Evolutionary conservation across 164 flowering plant genomes (phyloP).

Genomic region (Kalanchoe fedtschenkoi): DNA sequence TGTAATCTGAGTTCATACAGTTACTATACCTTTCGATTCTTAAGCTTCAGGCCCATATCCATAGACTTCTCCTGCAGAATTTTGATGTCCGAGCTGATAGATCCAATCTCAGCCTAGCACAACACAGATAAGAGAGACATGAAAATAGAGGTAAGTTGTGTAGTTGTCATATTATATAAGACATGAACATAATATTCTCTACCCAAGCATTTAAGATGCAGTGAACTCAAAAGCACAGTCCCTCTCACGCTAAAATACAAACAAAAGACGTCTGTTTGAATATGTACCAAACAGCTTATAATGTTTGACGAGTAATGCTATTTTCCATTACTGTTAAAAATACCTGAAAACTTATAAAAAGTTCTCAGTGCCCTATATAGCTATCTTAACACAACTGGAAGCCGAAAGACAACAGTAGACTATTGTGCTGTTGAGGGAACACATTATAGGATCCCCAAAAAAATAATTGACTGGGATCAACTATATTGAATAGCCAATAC

Average conservation of each 20-base stretch:
- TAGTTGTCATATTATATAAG: background rate
- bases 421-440: background rate
- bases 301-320: too few species aligned
- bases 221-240: too few species aligned
- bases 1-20: background rate
- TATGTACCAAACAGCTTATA: too few species aligned
- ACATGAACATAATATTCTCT: background rate
- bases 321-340: too few species aligned
- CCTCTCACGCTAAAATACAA: too few species aligned
- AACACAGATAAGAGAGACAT: conserved; percentile 7
- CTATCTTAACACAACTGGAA: too few species aligned
- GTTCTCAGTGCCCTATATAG: too few species aligned
- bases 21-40: conserved; percentile 84
- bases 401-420: background rate
- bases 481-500: background rate
- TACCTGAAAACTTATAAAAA: too few species aligned
- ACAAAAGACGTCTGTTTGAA: too few species aligned
- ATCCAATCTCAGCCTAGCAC: conserved; percentile 87
- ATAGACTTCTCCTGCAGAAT: conserved; percentile 95
- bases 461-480: background rate
- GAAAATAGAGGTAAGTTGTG: background rate
- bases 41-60: conserved; percentile 97
- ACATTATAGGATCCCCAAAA: background rate
- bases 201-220: background rate
- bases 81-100: conserved; percentile 94